Evolutionary conservation across 2,329 filamentous ascomycete species (phyloP).

Genomic region (Endoconidiophora laricicola): DNA sequence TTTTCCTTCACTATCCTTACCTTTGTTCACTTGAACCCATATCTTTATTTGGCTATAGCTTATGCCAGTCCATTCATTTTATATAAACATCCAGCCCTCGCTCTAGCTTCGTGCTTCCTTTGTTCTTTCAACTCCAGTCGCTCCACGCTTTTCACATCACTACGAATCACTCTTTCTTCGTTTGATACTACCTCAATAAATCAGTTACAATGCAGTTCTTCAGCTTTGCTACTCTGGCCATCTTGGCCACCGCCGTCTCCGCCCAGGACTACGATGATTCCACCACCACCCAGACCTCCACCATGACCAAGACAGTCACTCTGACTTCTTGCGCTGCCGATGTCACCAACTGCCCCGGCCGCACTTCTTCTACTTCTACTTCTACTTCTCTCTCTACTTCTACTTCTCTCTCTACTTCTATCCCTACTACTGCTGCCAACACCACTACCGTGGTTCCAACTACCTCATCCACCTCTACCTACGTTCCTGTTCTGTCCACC

Average conservation of each 20-base stretch:
- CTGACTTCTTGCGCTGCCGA: conserved; percentile 13
- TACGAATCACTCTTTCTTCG: conserved; percentile 12
- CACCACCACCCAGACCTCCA: conserved; percentile 10
- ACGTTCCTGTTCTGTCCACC: not conserved
- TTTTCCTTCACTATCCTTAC: not conserved
- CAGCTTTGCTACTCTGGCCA: conserved; percentile 9
- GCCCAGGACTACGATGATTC: not conserved
- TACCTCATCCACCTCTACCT: not conserved
- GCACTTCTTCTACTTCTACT: conserved; percentile 1
- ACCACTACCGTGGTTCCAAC: not conserved
- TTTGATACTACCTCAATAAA: conserved; percentile 1
- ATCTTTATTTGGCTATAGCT: conserved; percentile 1
- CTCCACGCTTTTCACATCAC: not conserved
- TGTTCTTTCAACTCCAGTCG: conserved; percentile 2
- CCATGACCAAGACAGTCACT: conserved; percentile 13
- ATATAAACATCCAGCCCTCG: conserved; percentile 4
- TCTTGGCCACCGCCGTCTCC: conserved; percentile 7
- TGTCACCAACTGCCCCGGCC: conserved; percentile 13
- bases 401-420: not conserved
- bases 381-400: not conserved
- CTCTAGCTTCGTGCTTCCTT: not conserved
- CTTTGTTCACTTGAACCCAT: not conserved
- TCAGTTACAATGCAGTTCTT: conserved; percentile 12
- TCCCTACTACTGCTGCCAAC: not conserved
- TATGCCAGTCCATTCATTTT: conserved; percentile 11